phyloP scores from a whole-genome alignment of 208 protist species.

The Wallacemonas collosoma region DNA sequence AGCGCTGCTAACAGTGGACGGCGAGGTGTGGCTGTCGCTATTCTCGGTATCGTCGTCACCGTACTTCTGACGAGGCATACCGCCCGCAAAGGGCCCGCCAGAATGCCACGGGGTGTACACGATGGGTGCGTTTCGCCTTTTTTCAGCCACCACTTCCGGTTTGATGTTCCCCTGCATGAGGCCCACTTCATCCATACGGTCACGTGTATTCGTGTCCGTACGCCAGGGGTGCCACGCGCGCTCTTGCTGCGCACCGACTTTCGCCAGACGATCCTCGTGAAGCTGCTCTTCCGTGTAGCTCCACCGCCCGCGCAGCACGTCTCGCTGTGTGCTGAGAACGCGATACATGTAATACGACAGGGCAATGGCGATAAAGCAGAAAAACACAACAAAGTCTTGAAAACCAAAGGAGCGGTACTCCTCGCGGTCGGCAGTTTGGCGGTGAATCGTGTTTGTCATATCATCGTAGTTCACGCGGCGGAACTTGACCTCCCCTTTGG shows the following conservation, averaged over 20 bases:
- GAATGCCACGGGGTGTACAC: constrained; percentile 83
- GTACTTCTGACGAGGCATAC: constrained; percentile 18
- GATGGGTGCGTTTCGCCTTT: constrained; percentile 48
- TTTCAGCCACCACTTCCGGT: constrained; percentile 63
- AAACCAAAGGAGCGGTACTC: constrained; percentile 78
- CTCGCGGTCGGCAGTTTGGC: constrained; percentile 61
- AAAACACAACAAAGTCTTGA: constrained; percentile 70
- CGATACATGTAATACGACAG: constrained; percentile 68
- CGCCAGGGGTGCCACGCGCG: constrained; percentile 80
- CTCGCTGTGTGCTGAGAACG: constrained; percentile 65
- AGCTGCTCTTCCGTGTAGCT: constrained; percentile 80
- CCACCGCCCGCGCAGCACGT: constrained; percentile 64
- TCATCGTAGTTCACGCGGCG: constrained; percentile 80
- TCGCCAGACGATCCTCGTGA: constrained; percentile 29
- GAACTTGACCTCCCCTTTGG: constrained; percentile 65
- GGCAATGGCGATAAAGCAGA: constrained; percentile 46
- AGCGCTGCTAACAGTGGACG: too few species aligned
- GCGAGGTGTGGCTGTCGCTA: background rate
- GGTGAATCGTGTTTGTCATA: constrained; percentile 80
- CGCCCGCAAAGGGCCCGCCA: constrained; percentile 71
- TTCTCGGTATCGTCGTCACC: background rate
- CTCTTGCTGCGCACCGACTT: constrained; percentile 23
- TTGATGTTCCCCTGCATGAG: constrained; percentile 77
- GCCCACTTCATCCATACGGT: constrained; percentile 79
- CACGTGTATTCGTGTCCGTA: constrained; percentile 58